These are phyloP conservation scores for Chrysosphaeria jannelii DNA, from an alignment of 2,329 filamentous ascomycete genomes.

Conservation along the genomic window DNA sequence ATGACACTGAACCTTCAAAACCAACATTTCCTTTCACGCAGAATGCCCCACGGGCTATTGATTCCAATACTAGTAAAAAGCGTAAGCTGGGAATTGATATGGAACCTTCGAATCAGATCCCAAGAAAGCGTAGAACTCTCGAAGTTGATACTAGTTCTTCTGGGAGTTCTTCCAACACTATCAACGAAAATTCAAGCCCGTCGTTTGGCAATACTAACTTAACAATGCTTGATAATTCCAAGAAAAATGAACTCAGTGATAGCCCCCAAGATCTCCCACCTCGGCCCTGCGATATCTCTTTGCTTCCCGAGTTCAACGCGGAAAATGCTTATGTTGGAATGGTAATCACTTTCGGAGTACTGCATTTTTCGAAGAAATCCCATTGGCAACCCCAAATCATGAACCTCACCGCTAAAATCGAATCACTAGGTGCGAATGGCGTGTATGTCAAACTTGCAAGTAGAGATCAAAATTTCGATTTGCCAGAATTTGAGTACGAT, in stretches of 20 bases:
- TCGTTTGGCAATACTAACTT: background rate
- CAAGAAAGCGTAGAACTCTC: too few species aligned
- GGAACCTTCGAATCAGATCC: background rate
- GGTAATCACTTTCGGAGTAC: conserved; percentile 36
- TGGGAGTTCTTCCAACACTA: too few species aligned
- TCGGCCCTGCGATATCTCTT: conserved; percentile 24
- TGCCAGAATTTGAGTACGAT: conserved; percentile 28
- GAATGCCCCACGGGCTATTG: conserved; percentile 10
- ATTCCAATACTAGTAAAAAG: background rate
- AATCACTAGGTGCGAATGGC: conserved; percentile 20
- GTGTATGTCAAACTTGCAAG: conserved; percentile 25
- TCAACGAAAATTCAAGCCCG: too few species aligned
- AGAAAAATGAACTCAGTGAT: background rate
- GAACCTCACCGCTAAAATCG: conserved; percentile 33
- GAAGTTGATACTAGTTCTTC: too few species aligned
- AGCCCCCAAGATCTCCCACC: conserved; percentile 26
- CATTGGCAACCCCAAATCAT: conserved; percentile 34
- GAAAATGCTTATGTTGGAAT: conserved; percentile 23
- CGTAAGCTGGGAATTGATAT: background rate
- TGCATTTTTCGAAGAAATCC: conserved; percentile 25
- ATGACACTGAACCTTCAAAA: conserved; percentile 38
- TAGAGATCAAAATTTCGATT: conserved; percentile 28
- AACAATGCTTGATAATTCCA: background rate
- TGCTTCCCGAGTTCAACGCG: conserved; percentile 18
- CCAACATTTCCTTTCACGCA: conserved; percentile 79